Conservation (phyloP, 495 filamentous ascomycete species). For the Podospora pseudopauciseta region DNA sequence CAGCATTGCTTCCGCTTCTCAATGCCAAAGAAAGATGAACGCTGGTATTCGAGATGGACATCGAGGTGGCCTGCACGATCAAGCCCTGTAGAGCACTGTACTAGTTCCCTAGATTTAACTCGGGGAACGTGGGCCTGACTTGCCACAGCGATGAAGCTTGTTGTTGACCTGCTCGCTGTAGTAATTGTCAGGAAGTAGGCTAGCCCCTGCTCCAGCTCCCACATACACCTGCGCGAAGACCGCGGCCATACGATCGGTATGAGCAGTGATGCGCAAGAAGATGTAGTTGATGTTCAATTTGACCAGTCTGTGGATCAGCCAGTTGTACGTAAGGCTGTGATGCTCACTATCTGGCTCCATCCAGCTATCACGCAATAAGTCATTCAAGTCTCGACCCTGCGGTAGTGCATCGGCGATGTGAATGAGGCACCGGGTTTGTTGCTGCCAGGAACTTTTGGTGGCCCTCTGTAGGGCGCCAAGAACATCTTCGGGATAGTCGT, state of each 20-base stretch:
- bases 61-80: not conserved
- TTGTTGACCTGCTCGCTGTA: constrained; percentile 14
- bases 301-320: constrained; percentile 30
- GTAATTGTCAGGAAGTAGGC: constrained; percentile 23
- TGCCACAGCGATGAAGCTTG: not conserved
- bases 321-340: constrained; percentile 30
- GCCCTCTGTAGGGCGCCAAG: constrained; percentile 33
- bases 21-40: too few species aligned
- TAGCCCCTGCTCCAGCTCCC: constrained; percentile 20
- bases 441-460: constrained; percentile 29
- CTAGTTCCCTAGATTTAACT: not conserved
- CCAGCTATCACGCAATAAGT: constrained; percentile 23
- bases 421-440: constrained; percentile 38
- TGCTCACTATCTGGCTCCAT: constrained; percentile 31
- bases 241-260: constrained; percentile 35
- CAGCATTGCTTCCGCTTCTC: too few species aligned
- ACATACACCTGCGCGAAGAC: constrained; percentile 30
- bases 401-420: constrained; percentile 39
- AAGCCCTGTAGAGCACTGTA: too few species aligned
- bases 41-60: too few species aligned
- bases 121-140: not conserved
- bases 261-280: constrained; percentile 31
- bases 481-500: constrained; percentile 35
- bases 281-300: constrained; percentile 36
- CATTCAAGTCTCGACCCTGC: constrained; percentile 31